A percentile compares a stretch with the other conserved stretches of the same genome.
Evolutionary conservation across 371 early-diverging fungal species (phyloP).

Genomic region (Nosema muscidifuracis): DNA sequence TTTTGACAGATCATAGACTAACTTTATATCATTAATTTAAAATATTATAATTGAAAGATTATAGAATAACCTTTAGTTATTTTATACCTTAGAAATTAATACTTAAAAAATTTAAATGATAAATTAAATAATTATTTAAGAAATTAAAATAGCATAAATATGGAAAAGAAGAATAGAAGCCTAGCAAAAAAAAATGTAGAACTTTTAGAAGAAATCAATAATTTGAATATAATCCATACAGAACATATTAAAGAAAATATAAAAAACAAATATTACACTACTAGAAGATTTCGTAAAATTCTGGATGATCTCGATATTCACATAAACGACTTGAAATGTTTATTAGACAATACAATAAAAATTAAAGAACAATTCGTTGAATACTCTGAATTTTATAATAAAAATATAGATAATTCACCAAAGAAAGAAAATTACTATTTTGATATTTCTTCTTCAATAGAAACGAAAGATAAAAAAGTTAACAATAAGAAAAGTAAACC

Average conservation of each 20-base stretch:
- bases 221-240: slow-evolving; percentile 2
- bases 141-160: too few relatives aligned
- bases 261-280: slow-evolving; percentile 12
- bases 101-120: too few relatives aligned
- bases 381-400: not conserved
- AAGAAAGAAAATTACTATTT: not conserved
- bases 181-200: slow-evolving; percentile 43
- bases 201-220: slow-evolving; percentile 29
- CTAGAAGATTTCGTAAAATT: not conserved
- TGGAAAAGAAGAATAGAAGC: slow-evolving; percentile 43
- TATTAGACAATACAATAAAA: not conserved
- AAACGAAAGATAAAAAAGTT: not conserved
- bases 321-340: not conserved
- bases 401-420: not conserved
- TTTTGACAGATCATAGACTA: too few relatives aligned
- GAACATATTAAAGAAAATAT: slow-evolving; percentile 31
- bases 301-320: not conserved
- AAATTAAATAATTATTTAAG: too few relatives aligned
- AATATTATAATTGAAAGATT: too few relatives aligned
- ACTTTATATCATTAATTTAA: too few relatives aligned
- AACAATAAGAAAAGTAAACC: too few relatives aligned
- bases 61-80: too few relatives aligned
- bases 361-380: not conserved
- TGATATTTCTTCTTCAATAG: not conserved
- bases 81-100: too few relatives aligned